Percentiles rank a stretch among this genome's conserved stretches.
These are phyloP conservation scores for Mediolabrus comicus DNA, from an alignment of 108 stramenopile species.

Conservation along the genomic window DNA sequence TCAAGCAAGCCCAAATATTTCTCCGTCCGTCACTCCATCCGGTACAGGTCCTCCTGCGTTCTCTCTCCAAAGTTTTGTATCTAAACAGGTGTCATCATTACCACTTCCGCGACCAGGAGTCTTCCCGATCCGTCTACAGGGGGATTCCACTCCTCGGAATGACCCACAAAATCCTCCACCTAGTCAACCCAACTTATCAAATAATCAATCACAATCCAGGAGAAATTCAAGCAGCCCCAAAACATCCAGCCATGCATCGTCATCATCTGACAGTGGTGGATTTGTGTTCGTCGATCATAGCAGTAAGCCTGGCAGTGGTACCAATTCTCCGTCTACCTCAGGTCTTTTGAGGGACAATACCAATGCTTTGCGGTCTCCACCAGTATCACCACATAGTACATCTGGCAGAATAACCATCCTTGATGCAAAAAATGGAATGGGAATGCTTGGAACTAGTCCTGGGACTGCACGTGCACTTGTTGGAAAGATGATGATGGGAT, in stretches of 20 bases:
- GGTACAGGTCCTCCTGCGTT: conserved; percentile 15
- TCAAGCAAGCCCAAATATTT: conserved; percentile 44
- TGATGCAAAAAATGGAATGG: conserved; percentile 43
- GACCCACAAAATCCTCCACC: not conserved
- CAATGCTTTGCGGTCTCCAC: conserved; percentile 8
- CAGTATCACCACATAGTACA: conserved; percentile 20
- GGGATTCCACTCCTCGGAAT: not conserved
- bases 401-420: conserved; percentile 45
- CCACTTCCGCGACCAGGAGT: conserved; percentile 13
- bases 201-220: conserved; percentile 1
- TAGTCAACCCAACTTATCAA: not conserved
- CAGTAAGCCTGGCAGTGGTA: conserved; percentile 26
- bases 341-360: conserved; percentile 2
- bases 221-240: conserved; percentile 7
- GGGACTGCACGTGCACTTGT: conserved; percentile 83
- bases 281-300: conserved; percentile 85
- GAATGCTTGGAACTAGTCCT: conserved; percentile 89
- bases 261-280: conserved; percentile 53
- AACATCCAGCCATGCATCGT: conserved; percentile 36
- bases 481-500: conserved; percentile 58
- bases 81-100: conserved; percentile 4
- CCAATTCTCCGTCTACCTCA: conserved; percentile 23
- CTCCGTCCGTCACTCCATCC: conserved; percentile 20
- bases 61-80: conserved; percentile 22
- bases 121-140: not conserved